Base-by-base conservation (phyloP, 2,329 filamentous ascomycete species). In the Teratosphaeria pseudoeucalypti region DNA sequence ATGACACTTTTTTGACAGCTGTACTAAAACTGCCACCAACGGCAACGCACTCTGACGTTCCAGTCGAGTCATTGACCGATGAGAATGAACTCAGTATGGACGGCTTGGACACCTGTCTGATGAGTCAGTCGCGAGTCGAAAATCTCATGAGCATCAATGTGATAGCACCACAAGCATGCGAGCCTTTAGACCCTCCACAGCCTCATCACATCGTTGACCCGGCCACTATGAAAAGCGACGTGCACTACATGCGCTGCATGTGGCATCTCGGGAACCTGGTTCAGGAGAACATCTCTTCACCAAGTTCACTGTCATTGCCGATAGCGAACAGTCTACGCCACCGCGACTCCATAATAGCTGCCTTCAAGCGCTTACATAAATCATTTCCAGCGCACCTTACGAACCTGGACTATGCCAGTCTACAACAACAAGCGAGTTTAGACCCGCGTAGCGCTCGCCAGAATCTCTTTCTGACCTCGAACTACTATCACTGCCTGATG, bases 401-500 rank as follows among this genome's bases (percentile, higher is more conserved):
- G 2, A 85, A 81, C 2, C 87, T 86, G 76, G 83, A 89, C 66
- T 76, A 81, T 4, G 79, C 81, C 2, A 81, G 81, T 26, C 79
- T 90, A 47, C 76, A 80, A 7, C 75, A 78, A 16, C 76, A 87
- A 56, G 81, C 83, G 1, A 75, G 75, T 53, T 80, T 74, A 2
- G 85, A 87, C 67, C 85, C 85, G 62, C 81, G 89, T 6, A 80
- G 85, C 1, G 83, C 89, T 16, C 79, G 87, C 0, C 89, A 92
- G 72, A 90, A 87, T 19, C 75, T 92, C 5, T 92, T 90, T 68
- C 76, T 92, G 34, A 87, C 85, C n/a, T 88, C 84, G 71, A 92
- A 91, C 69, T 92, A 90, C 74, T 89, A 86, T 73, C 89, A 92
- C 70, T 90, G 89, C 70, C 78, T 92, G 27, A 91, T 91, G 87